Evolutionary conservation across 2,329 filamentous ascomycete species (phyloP).

Genomic region (Fusarium verrucosum): DNA sequence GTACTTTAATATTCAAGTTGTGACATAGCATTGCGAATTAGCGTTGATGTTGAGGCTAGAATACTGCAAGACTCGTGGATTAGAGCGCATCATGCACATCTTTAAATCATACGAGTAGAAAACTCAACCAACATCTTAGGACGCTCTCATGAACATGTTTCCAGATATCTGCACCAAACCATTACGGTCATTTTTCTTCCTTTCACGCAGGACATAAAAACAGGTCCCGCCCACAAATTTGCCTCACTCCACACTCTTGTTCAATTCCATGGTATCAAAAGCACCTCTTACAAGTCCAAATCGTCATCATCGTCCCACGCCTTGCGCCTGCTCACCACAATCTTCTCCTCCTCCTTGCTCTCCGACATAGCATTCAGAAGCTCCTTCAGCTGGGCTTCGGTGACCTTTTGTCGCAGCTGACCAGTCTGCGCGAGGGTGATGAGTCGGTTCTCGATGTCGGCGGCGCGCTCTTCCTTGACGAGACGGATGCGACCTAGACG

Average conservation of each 20-base stretch:
- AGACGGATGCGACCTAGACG: constrained; percentile 92
- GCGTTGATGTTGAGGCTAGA: neutral
- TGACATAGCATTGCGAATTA: neutral
- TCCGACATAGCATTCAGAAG: constrained; percentile 86
- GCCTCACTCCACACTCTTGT: neutral
- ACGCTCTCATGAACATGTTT: neutral
- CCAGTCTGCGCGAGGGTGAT: constrained; percentile 90
- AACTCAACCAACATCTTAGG: neutral
- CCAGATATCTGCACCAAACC: neutral
- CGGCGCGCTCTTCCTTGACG: constrained; percentile 91
- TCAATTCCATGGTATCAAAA: constrained; percentile 23
- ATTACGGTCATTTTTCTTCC: constrained; percentile 9
- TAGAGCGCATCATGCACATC: neutral
- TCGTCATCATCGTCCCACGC: constrained; percentile 87
- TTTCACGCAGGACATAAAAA: constrained; percentile 9
- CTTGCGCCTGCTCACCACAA: constrained; percentile 85
- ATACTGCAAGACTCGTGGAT: neutral
- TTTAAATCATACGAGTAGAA: neutral
- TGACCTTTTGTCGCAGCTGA: constrained; percentile 87
- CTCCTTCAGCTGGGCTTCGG: constrained; percentile 92
- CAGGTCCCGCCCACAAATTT: constrained; percentile 10
- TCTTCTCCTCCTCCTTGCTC: constrained; percentile 80
- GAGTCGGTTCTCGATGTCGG: constrained; percentile 89
- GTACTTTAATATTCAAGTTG: constrained; percentile 8
- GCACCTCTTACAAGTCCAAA: constrained; percentile 63